Evolutionary conservation across 352 stramenopile species (phyloP), one percentile per base, ranked within the genome.

Genomic region (Globisporangium polare): DNA sequence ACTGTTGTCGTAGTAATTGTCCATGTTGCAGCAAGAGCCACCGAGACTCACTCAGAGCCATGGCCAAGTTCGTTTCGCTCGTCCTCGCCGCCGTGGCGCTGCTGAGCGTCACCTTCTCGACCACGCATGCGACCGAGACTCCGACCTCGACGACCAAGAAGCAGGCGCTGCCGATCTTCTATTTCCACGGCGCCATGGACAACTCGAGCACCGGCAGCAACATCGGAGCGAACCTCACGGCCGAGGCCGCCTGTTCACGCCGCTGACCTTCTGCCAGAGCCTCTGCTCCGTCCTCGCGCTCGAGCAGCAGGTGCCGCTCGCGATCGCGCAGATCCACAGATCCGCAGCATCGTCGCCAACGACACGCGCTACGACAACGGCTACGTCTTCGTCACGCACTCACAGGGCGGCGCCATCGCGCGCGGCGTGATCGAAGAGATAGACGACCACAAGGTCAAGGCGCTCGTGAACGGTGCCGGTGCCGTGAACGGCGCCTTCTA

Each of bases 371-470:
- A 69, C 46, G 59, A 45, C 29, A 59, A 62, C 13, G 69, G 69
- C 49, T 77, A 77, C 63, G 35, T 66, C 31, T 37, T 77, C 24
- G 63, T 77, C n/a, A 57, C 41, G 5, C 63, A 77, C 46, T 77
- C 69, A 12, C 58, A 66, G 10, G 69, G 66, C 26, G 69, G 58
- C 0, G 22, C 68, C 3, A 41, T 77, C 1, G 39, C 62, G 58
- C 33, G 60, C 46, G 45, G 45, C 9, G 66, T 77, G 15, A 50
- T 73, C 29, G 69, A 77, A 63, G 46, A 69, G 33, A 69, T 68
- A 66, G 63, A 77, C 41, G 66, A 77, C 37, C 69, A 77, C 60
- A 71, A 73, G 5, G 63, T 52, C 12, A 46, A 71, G 12, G 53
- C 55, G 9, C 60, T 71, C 27, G 55, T 77, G 37, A 72, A 54